Percentiles rank a stretch among this genome's conserved stretches.
Conservation (phyloP, 78 protist species). For the Monocercomonoides exilis region DNA sequence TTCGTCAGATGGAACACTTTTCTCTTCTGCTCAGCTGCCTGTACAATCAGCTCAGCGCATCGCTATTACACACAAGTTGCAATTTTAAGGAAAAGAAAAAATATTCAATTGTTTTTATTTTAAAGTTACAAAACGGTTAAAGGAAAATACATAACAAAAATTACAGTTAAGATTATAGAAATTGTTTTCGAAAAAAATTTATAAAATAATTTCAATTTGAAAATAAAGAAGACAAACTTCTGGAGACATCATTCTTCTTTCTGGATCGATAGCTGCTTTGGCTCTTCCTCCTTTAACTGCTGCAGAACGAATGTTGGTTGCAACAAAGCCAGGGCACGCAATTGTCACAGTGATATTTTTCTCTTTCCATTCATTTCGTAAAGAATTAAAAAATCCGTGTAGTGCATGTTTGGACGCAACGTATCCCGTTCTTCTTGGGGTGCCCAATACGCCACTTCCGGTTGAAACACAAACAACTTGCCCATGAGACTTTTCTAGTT, state of each 20-base stretch:
- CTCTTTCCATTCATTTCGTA: not conserved
- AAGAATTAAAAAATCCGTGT: not conserved
- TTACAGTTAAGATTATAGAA: too few species aligned
- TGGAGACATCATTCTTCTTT: not conserved
- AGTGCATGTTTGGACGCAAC: not conserved
- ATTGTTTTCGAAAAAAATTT: too few species aligned
- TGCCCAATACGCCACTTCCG: not conserved
- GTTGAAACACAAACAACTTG: not conserved
- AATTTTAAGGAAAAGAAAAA: too few species aligned
- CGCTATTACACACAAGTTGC: too few species aligned
- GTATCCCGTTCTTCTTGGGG: not conserved
- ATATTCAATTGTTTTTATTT: too few species aligned
- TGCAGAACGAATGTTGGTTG: not conserved
- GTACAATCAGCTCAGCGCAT: not conserved
- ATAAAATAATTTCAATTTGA: too few species aligned
- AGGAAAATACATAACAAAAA: too few species aligned
- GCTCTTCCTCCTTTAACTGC: not conserved
- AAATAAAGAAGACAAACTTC: too few species aligned
- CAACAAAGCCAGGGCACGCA: not conserved
- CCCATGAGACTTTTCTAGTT: not conserved
- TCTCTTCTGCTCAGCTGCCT: not conserved
- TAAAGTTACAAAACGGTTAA: not conserved
- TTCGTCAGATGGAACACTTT: not conserved
- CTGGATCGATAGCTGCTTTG: not conserved
- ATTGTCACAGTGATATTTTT: not conserved